phyloP scores from a whole-genome alignment of 148 eudicot species.

The Nepenthes gracilis region DNA sequence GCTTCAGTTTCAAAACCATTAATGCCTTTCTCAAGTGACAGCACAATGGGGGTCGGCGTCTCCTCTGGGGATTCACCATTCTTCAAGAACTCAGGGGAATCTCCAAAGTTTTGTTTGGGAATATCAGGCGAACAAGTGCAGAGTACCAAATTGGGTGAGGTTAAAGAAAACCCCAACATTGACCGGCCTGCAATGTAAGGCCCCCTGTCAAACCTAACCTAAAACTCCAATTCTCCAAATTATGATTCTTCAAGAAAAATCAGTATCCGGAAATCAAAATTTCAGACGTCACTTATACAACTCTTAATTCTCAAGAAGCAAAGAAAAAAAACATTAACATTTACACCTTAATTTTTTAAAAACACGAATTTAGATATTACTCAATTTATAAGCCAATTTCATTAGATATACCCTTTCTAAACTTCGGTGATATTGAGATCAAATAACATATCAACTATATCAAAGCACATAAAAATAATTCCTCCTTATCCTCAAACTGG shows the following conservation, averaged over 20 bases:
- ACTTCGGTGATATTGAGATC: no score
- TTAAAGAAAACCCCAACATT: conserved; percentile 40
- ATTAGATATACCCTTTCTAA: no score
- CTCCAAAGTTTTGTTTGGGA: conserved; percentile 19
- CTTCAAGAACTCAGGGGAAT: conserved; percentile 33
- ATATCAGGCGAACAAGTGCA: conserved; percentile 66
- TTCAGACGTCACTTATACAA: no score
- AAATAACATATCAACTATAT: not conserved
- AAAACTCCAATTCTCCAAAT: not conserved
- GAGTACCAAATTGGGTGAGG: conserved; percentile 66
- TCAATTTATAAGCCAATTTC: no score
- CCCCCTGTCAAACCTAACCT: not conserved
- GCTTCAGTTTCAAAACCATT: conserved; percentile 37
- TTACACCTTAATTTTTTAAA: no score
- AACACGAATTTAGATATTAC: not conserved
- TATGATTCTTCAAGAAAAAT: no score
- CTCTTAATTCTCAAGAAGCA: no score
- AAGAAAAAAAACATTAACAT: no score
- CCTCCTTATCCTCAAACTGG: not conserved
- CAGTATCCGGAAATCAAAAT: no score
- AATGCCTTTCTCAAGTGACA: conserved; percentile 85
- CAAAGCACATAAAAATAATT: not conserved
- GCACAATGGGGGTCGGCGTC: conserved; percentile 29
- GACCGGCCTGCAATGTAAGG: conserved; percentile 27
- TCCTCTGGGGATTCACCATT: conserved; percentile 12